A percentile compares a stretch with the other conserved stretches of the same genome.
Conservation (phyloP, 202 grass and related monocot species). For the Schoenoplectus triqueter region DNA sequence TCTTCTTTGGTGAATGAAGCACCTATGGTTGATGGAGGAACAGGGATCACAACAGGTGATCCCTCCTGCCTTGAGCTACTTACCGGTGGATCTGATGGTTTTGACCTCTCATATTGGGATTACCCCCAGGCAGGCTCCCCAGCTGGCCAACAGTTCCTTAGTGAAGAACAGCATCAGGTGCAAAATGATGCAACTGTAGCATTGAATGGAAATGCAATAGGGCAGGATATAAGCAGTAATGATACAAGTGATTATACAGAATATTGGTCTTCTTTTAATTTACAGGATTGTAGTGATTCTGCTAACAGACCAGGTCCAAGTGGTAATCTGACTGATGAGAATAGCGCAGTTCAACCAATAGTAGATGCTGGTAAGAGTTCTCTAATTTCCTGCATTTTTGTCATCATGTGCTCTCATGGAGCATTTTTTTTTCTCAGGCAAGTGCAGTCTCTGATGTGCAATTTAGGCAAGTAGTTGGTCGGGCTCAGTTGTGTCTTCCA, state of each 20-base stretch:
- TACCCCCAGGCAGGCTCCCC: conserved; percentile 36
- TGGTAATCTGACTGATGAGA: background rate
- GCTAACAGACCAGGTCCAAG: background rate
- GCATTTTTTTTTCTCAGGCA: background rate
- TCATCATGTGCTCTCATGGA: background rate
- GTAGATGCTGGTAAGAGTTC: conserved; percentile 28
- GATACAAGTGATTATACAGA: conserved; percentile 7
- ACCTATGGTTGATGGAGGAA: conserved; percentile 36
- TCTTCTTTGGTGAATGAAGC: conserved; percentile 46
- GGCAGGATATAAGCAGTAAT: conserved; percentile 10
- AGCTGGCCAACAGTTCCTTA: conserved; percentile 39
- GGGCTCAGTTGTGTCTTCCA: background rate
- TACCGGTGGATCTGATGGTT: conserved; percentile 47
- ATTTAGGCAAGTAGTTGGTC: conserved; percentile 11
- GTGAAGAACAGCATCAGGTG: conserved; percentile 30
- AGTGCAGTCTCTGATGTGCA: background rate
- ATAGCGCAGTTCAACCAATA: conserved; percentile 23
- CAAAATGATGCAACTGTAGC: conserved; percentile 40
- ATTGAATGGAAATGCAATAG: conserved; percentile 23
- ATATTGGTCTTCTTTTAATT: conserved; percentile 30
- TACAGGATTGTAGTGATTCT: conserved; percentile 16
- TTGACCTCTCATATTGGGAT: conserved; percentile 64
- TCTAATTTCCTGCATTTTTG: background rate
- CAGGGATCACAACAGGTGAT: conserved; percentile 30
- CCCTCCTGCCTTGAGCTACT: conserved; percentile 42